phyloP scores from a whole-genome alignment of 129 eudicot species.

The Smallanthus sonchifolius region DNA sequence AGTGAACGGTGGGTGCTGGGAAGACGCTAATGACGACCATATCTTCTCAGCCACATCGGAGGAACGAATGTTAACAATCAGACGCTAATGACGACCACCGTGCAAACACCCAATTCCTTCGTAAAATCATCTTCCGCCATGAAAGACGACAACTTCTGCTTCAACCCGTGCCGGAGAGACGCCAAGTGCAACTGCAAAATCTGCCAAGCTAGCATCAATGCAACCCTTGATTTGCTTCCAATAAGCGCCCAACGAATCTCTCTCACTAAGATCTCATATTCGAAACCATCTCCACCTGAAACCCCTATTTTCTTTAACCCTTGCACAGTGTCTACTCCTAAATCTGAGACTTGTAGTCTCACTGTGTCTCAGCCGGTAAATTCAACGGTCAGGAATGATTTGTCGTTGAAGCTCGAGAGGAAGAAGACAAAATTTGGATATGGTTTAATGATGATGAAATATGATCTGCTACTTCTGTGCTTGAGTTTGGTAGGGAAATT shows the following conservation, averaged over 20 bases:
- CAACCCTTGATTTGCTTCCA: conserved; percentile 74
- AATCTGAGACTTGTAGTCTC: conserved; percentile 13
- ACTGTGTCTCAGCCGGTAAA: conserved; percentile 23
- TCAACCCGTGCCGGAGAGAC: conserved; percentile 68
- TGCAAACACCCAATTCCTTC: not conserved
- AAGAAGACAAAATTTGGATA: conserved; percentile 21
- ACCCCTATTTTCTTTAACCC: conserved; percentile 47
- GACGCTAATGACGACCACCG: conserved; percentile 22
- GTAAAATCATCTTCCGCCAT: conserved; percentile 42
- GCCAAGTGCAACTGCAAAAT: conserved; percentile 73
- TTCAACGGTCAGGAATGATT: conserved; percentile 16
- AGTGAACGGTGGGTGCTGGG: too few relatives aligned
- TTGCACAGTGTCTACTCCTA: conserved; percentile 42
- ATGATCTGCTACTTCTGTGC: conserved; percentile 32
- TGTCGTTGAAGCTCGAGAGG: conserved; percentile 16
- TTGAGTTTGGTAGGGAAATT: conserved; percentile 31
- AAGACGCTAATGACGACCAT: too few relatives aligned
- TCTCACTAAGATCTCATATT: conserved; percentile 35
- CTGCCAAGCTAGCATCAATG: conserved; percentile 65
- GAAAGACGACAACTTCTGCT: conserved; percentile 42
- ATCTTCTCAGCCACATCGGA: not conserved
- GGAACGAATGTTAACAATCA: not conserved
- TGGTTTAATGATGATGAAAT: conserved; percentile 19
- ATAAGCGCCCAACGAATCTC: conserved; percentile 40
- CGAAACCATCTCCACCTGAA: conserved; percentile 37